Evolutionary conservation across 768 basidiomycete species (phyloP).

Genomic region (Tricholoma sp.): DNA sequence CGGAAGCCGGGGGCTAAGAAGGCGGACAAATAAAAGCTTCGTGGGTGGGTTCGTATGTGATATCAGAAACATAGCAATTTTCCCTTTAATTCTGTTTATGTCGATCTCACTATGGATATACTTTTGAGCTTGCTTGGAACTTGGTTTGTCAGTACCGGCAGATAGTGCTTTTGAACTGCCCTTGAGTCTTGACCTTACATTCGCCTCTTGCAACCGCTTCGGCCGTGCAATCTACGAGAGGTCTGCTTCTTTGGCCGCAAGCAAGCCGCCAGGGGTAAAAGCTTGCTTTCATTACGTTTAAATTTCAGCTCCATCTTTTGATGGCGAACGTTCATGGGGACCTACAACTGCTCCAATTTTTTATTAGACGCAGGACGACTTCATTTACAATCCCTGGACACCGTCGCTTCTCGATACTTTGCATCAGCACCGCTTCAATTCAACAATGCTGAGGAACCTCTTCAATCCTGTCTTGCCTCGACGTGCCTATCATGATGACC

Average conservation of each 20-base stretch:
- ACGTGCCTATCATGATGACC: neutral
- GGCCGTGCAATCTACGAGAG: neutral
- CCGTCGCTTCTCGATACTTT: neutral
- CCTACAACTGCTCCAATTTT: neutral
- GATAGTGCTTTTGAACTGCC: neutral
- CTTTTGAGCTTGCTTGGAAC: slow-evolving; percentile 9
- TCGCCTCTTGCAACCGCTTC: neutral
- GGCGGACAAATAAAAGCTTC: slow-evolving; percentile 12
- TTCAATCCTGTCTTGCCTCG: neutral
- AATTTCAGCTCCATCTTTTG: neutral
- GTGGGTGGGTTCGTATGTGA: slow-evolving; percentile 31
- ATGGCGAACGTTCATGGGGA: neutral
- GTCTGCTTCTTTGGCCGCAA: neutral
- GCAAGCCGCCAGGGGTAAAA: neutral
- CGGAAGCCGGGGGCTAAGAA: slow-evolving; percentile 3
- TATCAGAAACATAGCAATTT: slow-evolving; percentile 36
- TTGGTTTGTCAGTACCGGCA: neutral
- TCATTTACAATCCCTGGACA: neutral
- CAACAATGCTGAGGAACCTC: neutral
- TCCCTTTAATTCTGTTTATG: slow-evolving; percentile 38
- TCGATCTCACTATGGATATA: slow-evolving; percentile 33
- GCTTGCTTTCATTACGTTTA: neutral
- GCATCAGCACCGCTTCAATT: too few relatives aligned
- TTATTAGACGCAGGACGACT: neutral
- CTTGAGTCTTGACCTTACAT: neutral